These are phyloP conservation scores for Trichosanthes truncata DNA, from an alignment of 306 rosid genomes.

Conservation along the genomic window DNA sequence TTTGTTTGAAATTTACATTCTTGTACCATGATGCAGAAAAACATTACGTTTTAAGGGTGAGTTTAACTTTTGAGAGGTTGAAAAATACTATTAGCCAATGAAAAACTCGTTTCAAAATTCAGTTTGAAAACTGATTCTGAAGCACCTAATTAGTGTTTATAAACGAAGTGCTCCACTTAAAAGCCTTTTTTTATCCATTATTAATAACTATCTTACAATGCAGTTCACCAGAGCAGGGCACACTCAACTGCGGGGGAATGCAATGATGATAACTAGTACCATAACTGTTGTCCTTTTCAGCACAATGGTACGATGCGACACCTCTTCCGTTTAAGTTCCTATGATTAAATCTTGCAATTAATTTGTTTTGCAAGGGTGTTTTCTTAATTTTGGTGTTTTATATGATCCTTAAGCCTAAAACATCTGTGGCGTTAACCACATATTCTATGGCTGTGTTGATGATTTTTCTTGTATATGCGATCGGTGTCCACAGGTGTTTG, in stretches of 20 bases:
- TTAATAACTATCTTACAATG: constrained; percentile 15
- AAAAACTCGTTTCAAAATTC: background rate
- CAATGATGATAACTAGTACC: constrained; percentile 94
- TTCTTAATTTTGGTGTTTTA: background rate
- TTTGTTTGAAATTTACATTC: background rate
- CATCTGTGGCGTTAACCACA: background rate
- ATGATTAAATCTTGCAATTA: background rate
- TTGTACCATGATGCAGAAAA: background rate
- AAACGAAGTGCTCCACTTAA: background rate
- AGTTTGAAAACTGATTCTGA: background rate
- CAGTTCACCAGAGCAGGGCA: constrained; percentile 89
- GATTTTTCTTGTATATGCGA: constrained; percentile 4
- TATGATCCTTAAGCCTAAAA: background rate
- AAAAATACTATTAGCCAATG: background rate
- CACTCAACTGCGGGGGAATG: constrained; percentile 60
- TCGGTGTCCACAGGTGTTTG: constrained; percentile 60
- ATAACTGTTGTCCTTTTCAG: constrained; percentile 85
- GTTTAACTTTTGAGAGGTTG: background rate
- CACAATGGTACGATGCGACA: constrained; percentile 66
- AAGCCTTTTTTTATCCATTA: background rate
- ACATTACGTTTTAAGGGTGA: background rate
- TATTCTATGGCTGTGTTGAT: background rate
- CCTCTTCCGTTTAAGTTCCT: background rate
- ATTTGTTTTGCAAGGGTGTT: background rate
- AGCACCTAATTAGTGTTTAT: background rate